Percentiles rank a stretch among this genome's conserved stretches.
Conservation (phyloP, 2,329 filamentous ascomycete species). For the Scedosporium boydii region DNA sequence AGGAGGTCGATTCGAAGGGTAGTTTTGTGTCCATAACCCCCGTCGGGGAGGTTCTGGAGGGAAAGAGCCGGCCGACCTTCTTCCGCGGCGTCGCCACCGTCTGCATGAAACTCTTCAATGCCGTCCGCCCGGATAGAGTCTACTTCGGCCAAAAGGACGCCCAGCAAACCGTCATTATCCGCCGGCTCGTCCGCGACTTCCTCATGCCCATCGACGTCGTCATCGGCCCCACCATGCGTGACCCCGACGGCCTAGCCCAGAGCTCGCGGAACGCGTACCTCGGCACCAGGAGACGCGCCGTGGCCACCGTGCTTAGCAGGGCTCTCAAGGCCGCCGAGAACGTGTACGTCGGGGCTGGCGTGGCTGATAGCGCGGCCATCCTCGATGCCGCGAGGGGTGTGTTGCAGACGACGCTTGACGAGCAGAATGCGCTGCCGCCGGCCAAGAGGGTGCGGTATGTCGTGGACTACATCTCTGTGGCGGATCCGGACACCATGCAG, state of each 20-base stretch:
- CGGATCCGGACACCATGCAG: slow-evolving; percentile 73
- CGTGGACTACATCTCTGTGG: slow-evolving; percentile 85
- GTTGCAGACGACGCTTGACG: slow-evolving; percentile 39
- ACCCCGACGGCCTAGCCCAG: slow-evolving; percentile 74
- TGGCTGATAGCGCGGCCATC: slow-evolving; percentile 52
- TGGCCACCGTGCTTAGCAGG: slow-evolving; percentile 62
- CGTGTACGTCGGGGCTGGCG: slow-evolving; percentile 44
- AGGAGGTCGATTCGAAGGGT: slow-evolving; percentile 64
- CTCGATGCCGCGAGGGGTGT: slow-evolving; percentile 60
- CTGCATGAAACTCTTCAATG: slow-evolving; percentile 66
- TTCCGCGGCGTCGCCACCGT: slow-evolving; percentile 95
- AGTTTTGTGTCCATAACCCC: slow-evolving; percentile 91
- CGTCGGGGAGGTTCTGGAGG: slow-evolving; percentile 72
- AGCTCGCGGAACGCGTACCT: slow-evolving; percentile 94
- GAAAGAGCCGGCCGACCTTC: slow-evolving; percentile 79
- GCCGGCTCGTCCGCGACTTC: slow-evolving; percentile 80
- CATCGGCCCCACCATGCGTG: slow-evolving; percentile 66
- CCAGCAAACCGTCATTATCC: slow-evolving; percentile 88
- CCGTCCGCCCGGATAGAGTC: slow-evolving; percentile 53
- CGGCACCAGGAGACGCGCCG: slow-evolving; percentile 59
- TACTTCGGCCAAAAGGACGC: slow-evolving; percentile 98
- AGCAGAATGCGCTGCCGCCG: slow-evolving; percentile 53
- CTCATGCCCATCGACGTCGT: slow-evolving; percentile 66
- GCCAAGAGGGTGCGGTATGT: slow-evolving; percentile 62
- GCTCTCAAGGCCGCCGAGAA: slow-evolving; percentile 63